Evolutionary conservation across 2,329 filamentous ascomycete species (phyloP), one percentile per base, ranked within the genome.

Genomic region (Penicillium crustosum): DNA sequence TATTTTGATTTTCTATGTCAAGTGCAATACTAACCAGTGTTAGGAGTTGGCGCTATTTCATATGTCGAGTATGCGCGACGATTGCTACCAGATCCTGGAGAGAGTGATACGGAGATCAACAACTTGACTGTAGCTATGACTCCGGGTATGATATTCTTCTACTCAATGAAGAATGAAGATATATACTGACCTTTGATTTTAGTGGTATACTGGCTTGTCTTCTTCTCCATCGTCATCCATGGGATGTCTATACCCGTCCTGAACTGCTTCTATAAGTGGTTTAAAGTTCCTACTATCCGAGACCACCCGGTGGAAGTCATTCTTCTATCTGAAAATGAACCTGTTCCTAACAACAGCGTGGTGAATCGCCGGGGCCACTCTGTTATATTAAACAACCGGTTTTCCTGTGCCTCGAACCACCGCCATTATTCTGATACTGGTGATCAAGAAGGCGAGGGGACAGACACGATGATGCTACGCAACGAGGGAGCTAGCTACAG

Each of bases 151-250:
- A 33, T 5, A 13, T n/a, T 4, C 10, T 7, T 15, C 12, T 19
- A 13, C 23, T 10, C 9, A 4, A 10, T 9, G 4, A 10, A 19
- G 12, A 4, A 10, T 9, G 4, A 10, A 19, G 12, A 8, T 13
- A 5, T n/a, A 21, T 6, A 51, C 49, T 61, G 15, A 61, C 45
- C 25, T 21, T n/a, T 31, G n/a, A 13, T 42, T 33, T n/a, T 41
- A 73, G 75, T 78, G 6, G 78, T 80, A 2, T 81, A 80, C 61
- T 80, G 73, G 70, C 73, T 80, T 4, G 78, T 80, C 0, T 63
- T 79, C 23, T 75, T 75, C 61, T 75, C 72, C 1, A 72, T 76
- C 31, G 58, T 77, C 12, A 61, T 74, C n/a, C 75, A 77, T 58
- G 74, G 74, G 10, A 60, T 77, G 13, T 76, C 74, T 2, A 71